Conservation (phyloP, 106 monocot species). For the Dioscorea dumetorum region DNA sequence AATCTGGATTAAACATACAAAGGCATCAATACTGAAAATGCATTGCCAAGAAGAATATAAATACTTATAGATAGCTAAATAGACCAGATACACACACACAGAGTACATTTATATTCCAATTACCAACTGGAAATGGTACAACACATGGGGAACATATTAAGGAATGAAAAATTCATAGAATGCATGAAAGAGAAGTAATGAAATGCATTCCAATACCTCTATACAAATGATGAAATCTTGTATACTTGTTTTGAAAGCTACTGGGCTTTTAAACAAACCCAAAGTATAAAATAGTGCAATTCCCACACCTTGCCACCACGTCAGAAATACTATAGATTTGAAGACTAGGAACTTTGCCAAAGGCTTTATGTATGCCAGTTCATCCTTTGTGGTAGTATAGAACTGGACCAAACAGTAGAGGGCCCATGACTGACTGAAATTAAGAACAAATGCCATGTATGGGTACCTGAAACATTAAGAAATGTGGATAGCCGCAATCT, state of each 20-base stretch:
- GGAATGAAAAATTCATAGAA: no score
- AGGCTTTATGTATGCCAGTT: constrained; percentile 73
- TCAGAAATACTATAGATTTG: constrained; percentile 92
- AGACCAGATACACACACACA: no score
- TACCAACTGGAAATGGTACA: no score
- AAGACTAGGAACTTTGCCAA: constrained; percentile 82
- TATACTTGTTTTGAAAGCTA: constrained; percentile 84
- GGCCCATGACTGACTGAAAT: constrained; percentile 97
- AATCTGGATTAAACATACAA: no score
- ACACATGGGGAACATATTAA: no score
- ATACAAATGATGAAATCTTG: constrained; percentile 98
- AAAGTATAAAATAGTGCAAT: constrained; percentile 73
- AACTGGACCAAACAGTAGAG: constrained; percentile 87
- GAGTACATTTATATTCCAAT: no score
- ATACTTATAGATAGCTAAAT: no score
- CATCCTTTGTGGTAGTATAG: constrained; percentile 78
- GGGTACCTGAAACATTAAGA: constrained; percentile 60
- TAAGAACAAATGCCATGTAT: constrained; percentile 81
- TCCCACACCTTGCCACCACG: constrained; percentile 96
- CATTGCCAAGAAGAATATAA: no score
- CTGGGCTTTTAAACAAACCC: constrained; percentile 77
- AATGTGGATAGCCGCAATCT: not conserved
- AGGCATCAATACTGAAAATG: no score
- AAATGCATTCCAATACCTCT: constrained; percentile 52
- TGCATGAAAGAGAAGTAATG: no score